Conservation (phyloP, 164 flowering plant species). For the Stephania cephalantha region DNA sequence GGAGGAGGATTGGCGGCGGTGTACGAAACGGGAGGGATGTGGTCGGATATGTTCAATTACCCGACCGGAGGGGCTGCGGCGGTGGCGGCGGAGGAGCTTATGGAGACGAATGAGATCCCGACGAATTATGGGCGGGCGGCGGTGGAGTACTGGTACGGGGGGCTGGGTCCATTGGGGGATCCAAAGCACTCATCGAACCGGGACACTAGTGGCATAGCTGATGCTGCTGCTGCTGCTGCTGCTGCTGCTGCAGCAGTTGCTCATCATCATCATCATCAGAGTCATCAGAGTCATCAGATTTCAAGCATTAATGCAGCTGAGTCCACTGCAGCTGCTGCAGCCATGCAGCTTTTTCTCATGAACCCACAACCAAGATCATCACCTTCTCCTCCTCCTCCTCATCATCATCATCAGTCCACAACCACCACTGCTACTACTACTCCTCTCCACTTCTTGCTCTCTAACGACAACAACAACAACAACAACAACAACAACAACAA, state of each 20-base stretch:
- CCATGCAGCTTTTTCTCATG: slow-evolving; percentile 94
- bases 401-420: slow-evolving; percentile 11
- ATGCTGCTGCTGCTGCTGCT: no score
- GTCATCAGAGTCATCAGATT: slow-evolving; percentile 55
- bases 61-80: slow-evolving; percentile 22
- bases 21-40: slow-evolving; percentile 65
- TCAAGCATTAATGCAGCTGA: slow-evolving; percentile 50
- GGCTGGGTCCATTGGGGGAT: slow-evolving; percentile 31
- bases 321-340: slow-evolving; percentile 73
- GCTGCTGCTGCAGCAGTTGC: no score
- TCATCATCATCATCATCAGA: slow-evolving; percentile 8
- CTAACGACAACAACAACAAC: slow-evolving; percentile 16
- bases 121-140: slow-evolving; percentile 22
- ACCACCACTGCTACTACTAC: slow-evolving; percentile 12
- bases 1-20: slow-evolving; percentile 36
- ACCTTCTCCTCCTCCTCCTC: slow-evolving; percentile 24
- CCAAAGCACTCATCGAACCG: slow-evolving; percentile 25
- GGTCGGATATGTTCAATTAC: slow-evolving; percentile 88
- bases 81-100: slow-evolving; percentile 22
- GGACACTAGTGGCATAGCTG: slow-evolving; percentile 16
- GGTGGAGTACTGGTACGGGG: slow-evolving; percentile 35
- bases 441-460: slow-evolving; percentile 51
- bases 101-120: slow-evolving; percentile 33
- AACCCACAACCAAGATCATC: slow-evolving; percentile 71
- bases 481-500: slow-evolving; percentile 16